Base-by-base conservation (phyloP, 2,329 filamentous ascomycete genomes). In the Talaromyces amestolkiae region DNA sequence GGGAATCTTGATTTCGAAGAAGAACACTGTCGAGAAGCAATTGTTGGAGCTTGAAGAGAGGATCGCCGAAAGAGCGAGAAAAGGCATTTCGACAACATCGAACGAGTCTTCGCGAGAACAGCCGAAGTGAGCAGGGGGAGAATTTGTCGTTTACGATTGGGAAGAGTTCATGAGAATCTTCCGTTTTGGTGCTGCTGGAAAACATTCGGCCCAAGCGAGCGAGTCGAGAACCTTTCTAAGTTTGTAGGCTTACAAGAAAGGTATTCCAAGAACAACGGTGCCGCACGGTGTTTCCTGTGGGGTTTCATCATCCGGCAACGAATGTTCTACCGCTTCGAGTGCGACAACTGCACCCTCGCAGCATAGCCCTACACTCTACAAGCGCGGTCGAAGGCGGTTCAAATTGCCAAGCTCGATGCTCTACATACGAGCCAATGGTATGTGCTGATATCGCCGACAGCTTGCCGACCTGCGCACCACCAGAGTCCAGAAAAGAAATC, bases 11-110 rank as follows among this genome's bases (percentile, higher is more conserved):
- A 72, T 84, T 2, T 71, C 74, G 7, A 85, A 85, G 71, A 85
- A 80, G 72, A 77, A 78, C 7, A 83, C 82, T 58, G 71, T 89
- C 61, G 83, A 88, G 72, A 80, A 75, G 68, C 88, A 89, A 72
- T 82, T 89, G 62, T 77, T 75, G n/a, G 80, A 83, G 66, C 60
- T 85, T 58, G 78, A 83, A 51, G 74, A 74, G 27, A 80, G 79
- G 58, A 74, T 77, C 27, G 71, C 77, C 22, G 78, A 77, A 37
- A 79, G 76, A 68, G 74, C 77, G 64, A 73, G 75, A 15, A 62
- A 63, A 22, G 54, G 54, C 13, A 51, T 66, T 11, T 31, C 51
- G 10, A 8, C 53, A n/a, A 24, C n/a, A 27, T 17, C 64, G 43
- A 63, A 53, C 1, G 61, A 60, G 45, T 58, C 60, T 7, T 11